Conservation (phyloP, 441 rosid species). For the Gossypium laxum region DNA sequence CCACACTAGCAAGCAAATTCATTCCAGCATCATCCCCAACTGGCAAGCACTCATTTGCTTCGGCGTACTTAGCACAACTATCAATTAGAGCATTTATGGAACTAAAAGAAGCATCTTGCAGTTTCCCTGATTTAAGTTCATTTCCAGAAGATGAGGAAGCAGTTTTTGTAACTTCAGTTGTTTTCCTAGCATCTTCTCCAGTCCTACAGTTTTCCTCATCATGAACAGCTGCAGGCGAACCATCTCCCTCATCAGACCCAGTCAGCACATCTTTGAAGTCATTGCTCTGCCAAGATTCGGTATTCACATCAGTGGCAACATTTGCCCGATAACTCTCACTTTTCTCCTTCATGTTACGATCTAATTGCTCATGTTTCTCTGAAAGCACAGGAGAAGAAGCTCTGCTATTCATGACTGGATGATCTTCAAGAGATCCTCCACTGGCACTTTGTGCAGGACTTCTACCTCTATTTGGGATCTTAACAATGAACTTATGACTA, state of each 20-base stretch:
- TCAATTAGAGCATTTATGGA: slow-evolving; percentile 84
- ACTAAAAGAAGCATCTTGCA: slow-evolving; percentile 50
- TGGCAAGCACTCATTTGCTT: slow-evolving; percentile 36
- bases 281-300: slow-evolving; percentile 53
- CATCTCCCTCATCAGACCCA: slow-evolving; percentile 47
- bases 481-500: slow-evolving; percentile 58
- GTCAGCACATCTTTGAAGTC: slow-evolving; percentile 44
- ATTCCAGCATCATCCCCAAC: slow-evolving; percentile 86
- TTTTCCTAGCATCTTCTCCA: slow-evolving; percentile 37
- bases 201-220: slow-evolving; percentile 33
- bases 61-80: slow-evolving; percentile 71
- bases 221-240: slow-evolving; percentile 35
- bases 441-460: slow-evolving; percentile 63
- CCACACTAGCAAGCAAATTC: slow-evolving; percentile 91
- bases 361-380: slow-evolving; percentile 58
- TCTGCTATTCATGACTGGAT: slow-evolving; percentile 42
- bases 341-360: slow-evolving; percentile 43
- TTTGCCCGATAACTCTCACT: slow-evolving; percentile 32
- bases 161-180: slow-evolving; percentile 34
- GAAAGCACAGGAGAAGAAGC: slow-evolving; percentile 51
- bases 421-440: slow-evolving; percentile 66
- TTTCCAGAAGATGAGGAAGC: slow-evolving; percentile 36
- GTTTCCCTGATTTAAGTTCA: slow-evolving; percentile 40
- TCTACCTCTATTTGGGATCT: slow-evolving; percentile 59
- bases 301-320: slow-evolving; percentile 32